A percentile compares a stretch with the other conserved stretches of the same genome.
phyloP scores from a whole-genome alignment of 2,329 filamentous ascomycete species.

The Colletotrichum nymphaeae region DNA sequence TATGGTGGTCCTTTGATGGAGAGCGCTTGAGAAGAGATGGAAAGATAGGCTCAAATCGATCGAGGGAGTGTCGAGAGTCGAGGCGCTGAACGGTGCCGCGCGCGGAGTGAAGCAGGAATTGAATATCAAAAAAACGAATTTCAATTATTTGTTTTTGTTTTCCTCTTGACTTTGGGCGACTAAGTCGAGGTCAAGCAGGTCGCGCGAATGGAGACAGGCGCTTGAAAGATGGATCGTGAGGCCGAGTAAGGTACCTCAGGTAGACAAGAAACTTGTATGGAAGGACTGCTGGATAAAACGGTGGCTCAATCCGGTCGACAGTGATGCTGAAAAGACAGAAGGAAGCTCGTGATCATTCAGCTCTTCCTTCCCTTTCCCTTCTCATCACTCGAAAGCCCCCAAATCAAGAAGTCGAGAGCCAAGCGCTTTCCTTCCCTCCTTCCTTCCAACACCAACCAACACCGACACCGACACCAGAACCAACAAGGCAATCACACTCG shows the following conservation, averaged over 20 bases:
- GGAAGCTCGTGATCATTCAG: constrained; percentile 3
- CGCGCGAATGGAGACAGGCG: constrained; percentile 14
- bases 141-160: not conserved
- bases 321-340: not conserved
- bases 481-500: not conserved
- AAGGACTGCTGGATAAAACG: not conserved
- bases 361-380: not conserved
- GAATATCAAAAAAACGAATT: not conserved
- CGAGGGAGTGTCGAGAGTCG: constrained; percentile 21
- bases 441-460: not conserved
- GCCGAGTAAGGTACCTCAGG: no score
- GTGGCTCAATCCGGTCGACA: not conserved
- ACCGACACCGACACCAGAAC: not conserved
- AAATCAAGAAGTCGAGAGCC: constrained; percentile 12
- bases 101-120: constrained; percentile 31
- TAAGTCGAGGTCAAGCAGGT: not conserved
- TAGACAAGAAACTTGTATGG: not conserved
- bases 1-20: constrained; percentile 9
- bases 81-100: constrained; percentile 32
- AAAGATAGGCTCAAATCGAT: constrained; percentile 25
- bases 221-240: not conserved
- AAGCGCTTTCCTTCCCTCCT: constrained; percentile 11
- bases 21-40: constrained; percentile 23
- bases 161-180: not conserved
- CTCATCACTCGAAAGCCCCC: not conserved